Percentiles rank a stretch among this genome's conserved stretches.
Evolutionary conservation across 2,329 filamentous ascomycete species (phyloP).

Genomic region (Bretziella fagacearum): DNA sequence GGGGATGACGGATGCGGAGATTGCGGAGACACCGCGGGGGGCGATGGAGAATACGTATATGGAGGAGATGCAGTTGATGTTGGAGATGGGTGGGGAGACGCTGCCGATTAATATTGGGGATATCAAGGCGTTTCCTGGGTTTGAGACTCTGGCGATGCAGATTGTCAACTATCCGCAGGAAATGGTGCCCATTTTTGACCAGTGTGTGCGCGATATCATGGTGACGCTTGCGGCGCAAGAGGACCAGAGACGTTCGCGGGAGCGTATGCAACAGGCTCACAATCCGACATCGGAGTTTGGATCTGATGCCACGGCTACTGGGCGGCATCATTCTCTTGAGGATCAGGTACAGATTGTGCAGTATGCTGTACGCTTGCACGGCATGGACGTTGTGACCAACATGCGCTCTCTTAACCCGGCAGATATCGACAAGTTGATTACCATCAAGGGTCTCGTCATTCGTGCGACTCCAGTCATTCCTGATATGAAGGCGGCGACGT

Average conservation of each 20-base stretch:
- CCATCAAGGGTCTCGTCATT: constrained; percentile 90
- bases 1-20: constrained; percentile 63
- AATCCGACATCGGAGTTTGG: constrained; percentile 32
- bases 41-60: constrained; percentile 70
- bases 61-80: constrained; percentile 76
- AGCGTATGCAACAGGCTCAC: constrained; percentile 34
- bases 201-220: constrained; percentile 83
- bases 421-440: constrained; percentile 93
- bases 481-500: constrained; percentile 98
- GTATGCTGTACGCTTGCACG: constrained; percentile 81
- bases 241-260: constrained; percentile 34
- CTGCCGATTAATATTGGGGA: constrained; percentile 82
- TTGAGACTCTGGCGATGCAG: constrained; percentile 89
- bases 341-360: constrained; percentile 62
- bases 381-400: constrained; percentile 72
- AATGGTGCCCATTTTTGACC: constrained; percentile 93
- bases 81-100: constrained; percentile 65
- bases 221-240: constrained; percentile 72
- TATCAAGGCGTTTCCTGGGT: constrained; percentile 81
- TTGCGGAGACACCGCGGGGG: constrained; percentile 47
- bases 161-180: constrained; percentile 87
- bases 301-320: constrained; percentile 22
- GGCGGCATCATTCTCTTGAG: constrained; percentile 45
- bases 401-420: constrained; percentile 86
- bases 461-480: constrained; percentile 90